Percentiles rank a stretch among this genome's conserved stretches.
Evolutionary conservation across 148 eudicot genomes (phyloP).

Genomic region (Rhododendron molle): DNA sequence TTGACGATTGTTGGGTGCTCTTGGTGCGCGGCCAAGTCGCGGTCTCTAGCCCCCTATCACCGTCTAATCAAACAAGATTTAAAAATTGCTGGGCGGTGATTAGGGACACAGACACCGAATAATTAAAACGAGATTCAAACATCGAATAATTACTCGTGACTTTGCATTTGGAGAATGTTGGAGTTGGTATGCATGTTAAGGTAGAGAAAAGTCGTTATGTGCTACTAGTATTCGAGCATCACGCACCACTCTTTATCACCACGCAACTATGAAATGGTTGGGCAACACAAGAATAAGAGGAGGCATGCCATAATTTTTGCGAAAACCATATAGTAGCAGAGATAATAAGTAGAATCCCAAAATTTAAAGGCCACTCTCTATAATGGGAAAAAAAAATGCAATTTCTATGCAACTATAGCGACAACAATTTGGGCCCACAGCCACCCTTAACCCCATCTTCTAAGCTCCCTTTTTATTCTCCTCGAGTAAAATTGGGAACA

Average conservation of each 20-base stretch:
- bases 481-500: too few relatives aligned
- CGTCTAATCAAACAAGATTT: neutral
- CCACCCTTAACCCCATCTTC: too few relatives aligned
- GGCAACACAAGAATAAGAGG: neutral
- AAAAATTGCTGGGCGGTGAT: too few relatives aligned
- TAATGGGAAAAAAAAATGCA: neutral
- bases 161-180: neutral
- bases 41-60: neutral
- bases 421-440: too few relatives aligned
- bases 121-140: too few relatives aligned
- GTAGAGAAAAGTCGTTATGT: too few relatives aligned
- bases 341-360: neutral
- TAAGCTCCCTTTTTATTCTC: too few relatives aligned
- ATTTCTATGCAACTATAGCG: neutral
- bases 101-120: too few relatives aligned
- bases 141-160: neutral
- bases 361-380: neutral
- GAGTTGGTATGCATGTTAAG: neutral
- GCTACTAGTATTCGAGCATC: too few relatives aligned
- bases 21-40: neutral
- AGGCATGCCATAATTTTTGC: neutral
- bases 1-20: neutral
- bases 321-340: neutral
- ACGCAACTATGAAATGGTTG: neutral
- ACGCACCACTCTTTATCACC: neutral